Conservation (phyloP, 768 basidiomycete species). For the Auricularia sp. region DNA sequence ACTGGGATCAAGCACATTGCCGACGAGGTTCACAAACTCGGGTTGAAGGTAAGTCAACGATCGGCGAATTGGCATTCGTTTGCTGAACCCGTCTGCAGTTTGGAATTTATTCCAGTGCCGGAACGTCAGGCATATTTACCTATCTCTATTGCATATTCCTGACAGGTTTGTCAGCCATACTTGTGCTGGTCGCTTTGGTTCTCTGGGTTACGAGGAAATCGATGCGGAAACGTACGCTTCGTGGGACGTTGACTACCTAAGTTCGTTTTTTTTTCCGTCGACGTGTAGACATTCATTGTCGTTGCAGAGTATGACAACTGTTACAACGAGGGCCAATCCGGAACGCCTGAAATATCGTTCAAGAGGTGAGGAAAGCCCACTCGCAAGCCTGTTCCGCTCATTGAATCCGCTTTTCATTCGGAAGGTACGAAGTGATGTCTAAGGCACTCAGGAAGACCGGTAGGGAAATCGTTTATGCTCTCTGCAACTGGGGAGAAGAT, state of each 20-base stretch:
- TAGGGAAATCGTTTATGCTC: conserved; percentile 28
- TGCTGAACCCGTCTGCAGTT: not conserved
- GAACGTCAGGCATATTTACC: conserved; percentile 11
- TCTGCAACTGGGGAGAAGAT: conserved; percentile 34
- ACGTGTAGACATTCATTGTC: not conserved
- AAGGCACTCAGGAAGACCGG: conserved; percentile 29
- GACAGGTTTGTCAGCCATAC: conserved; percentile 18
- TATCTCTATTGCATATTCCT: conserved; percentile 21
- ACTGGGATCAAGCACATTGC: conserved; percentile 11
- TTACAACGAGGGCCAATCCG: conserved; percentile 28
- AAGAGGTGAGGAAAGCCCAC: conserved; percentile 9
- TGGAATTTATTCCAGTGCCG: conserved; percentile 6
- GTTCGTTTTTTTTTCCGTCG: conserved; percentile 10
- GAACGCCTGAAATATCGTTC: conserved; percentile 25
- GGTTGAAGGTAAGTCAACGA: conserved; percentile 10
- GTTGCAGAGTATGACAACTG: conserved; percentile 30
- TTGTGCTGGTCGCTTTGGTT: conserved; percentile 28
- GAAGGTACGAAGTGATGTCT: conserved; percentile 26
- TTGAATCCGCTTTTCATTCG: not conserved
- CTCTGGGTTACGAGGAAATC: conserved; percentile 29
- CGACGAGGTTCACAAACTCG: conserved; percentile 12
- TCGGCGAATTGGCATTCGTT: too few relatives aligned
- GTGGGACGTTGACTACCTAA: conserved; percentile 30
- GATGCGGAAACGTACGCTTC: conserved; percentile 31
- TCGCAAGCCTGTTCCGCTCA: not conserved